These are phyloP conservation scores for Catenaria anguillulae DNA, from an alignment of 371 early-diverging fungal species.

Conservation along the genomic window DNA sequence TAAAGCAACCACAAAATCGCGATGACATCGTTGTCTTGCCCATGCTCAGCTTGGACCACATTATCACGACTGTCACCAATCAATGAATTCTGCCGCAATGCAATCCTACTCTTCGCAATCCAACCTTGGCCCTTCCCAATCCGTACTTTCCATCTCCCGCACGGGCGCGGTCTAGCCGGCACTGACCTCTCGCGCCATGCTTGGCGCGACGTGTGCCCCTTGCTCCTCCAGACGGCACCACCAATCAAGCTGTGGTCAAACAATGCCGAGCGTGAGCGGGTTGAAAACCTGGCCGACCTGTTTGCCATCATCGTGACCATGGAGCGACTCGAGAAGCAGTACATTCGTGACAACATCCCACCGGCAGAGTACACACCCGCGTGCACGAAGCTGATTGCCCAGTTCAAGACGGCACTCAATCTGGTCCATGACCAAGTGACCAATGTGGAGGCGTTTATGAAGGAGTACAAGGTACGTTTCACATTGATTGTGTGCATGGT, in stretches of 20 bases:
- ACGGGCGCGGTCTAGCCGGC: too few species aligned
- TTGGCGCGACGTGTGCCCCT: too few species aligned
- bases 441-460: constrained; percentile 61
- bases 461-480: constrained; percentile 52
- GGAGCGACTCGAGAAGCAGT: constrained; percentile 84
- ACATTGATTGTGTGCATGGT: background rate
- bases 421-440: constrained; percentile 49
- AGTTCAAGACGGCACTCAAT: constrained; percentile 79
- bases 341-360: constrained; percentile 72
- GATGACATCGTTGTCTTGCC: too few species aligned
- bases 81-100: too few species aligned
- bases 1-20: too few species aligned
- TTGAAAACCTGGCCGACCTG: constrained; percentile 82
- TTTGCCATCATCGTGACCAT: constrained; percentile 77
- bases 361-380: constrained; percentile 71
- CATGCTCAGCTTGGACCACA: too few species aligned
- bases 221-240: too few species aligned
- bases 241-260: constrained; percentile 49
- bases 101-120: too few species aligned
- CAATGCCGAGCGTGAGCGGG: constrained; percentile 71
- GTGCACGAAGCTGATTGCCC: constrained; percentile 76
- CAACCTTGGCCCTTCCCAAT: too few species aligned
- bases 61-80: too few species aligned
- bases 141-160: too few species aligned
- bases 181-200: too few species aligned